Conservation (phyloP, 1,284 basidiomycete species). For the Moesziomyces sp. region DNA sequence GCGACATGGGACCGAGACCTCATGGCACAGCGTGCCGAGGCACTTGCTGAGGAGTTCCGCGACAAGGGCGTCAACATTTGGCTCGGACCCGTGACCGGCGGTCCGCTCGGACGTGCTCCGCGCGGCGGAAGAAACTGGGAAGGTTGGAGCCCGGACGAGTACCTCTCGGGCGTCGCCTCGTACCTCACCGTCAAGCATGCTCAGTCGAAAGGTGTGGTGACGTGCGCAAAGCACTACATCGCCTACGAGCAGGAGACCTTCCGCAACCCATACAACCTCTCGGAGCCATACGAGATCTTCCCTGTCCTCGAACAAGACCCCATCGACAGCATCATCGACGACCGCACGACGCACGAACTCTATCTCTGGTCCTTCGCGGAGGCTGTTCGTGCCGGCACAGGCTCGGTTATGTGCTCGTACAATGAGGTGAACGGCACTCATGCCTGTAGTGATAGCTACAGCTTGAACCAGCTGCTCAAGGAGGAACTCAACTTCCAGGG, state of each 20-base stretch:
- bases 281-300: slow-evolving; percentile 33
- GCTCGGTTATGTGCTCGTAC: slow-evolving; percentile 68
- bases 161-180: slow-evolving; percentile 44
- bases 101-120: slow-evolving; percentile 72
- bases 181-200: slow-evolving; percentile 51
- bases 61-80: slow-evolving; percentile 82
- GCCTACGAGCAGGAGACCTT: slow-evolving; percentile 59
- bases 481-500: slow-evolving; percentile 82
- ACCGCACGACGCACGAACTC: slow-evolving; percentile 75
- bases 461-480: slow-evolving; percentile 77
- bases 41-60: slow-evolving; percentile 80
- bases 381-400: slow-evolving; percentile 69
- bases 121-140: slow-evolving; percentile 84
- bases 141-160: slow-evolving; percentile 66
- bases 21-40: slow-evolving; percentile 78
- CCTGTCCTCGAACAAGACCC: slow-evolving; percentile 49
- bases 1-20: slow-evolving; percentile 77
- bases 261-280: slow-evolving; percentile 35
- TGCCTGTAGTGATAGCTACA: slow-evolving; percentile 76
- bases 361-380: slow-evolving; percentile 70
- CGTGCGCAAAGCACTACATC: slow-evolving; percentile 68
- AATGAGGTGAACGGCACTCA: slow-evolving; percentile 76
- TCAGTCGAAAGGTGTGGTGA: slow-evolving; percentile 48
- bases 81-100: slow-evolving; percentile 70
- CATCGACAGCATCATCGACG: slow-evolving; percentile 77